Percentiles rank a stretch among this genome's conserved stretches.
These are phyloP conservation scores for Poterioochromonas sp. DNA, from an alignment of 352 stramenopile species.

Conservation along the genomic window DNA sequence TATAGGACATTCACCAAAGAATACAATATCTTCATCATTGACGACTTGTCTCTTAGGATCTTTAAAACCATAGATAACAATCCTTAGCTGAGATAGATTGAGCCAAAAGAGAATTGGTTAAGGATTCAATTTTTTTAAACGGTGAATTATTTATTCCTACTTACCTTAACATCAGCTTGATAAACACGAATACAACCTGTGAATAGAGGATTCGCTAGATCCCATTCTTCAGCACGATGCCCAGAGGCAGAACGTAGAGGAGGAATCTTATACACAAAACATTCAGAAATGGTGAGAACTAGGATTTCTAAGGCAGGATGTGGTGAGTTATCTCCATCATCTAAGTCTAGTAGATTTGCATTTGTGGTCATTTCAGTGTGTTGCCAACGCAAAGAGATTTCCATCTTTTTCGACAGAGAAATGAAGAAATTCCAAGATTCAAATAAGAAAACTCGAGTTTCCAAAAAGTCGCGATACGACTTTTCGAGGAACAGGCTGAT, in stretches of 20 bases:
- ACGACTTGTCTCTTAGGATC: neutral
- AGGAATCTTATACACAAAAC: constrained; percentile 33
- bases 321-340: no score
- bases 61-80: constrained; percentile 8
- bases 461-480: no score
- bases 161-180: constrained; percentile 16
- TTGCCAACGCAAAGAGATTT: no score
- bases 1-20: constrained; percentile 31
- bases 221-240: constrained; percentile 31
- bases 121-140: neutral
- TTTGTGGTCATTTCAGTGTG: no score
- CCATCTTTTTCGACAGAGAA: no score
- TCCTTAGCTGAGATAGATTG: neutral
- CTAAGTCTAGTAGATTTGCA: no score
- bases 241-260: constrained; percentile 21
- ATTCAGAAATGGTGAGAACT: constrained; percentile 19
- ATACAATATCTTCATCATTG: constrained; percentile 12
- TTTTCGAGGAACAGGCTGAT: no score
- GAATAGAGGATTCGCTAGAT: constrained; percentile 24
- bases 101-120: neutral
- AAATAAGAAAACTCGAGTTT: no score
- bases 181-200: constrained; percentile 27
- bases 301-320: no score
- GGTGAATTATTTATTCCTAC: neutral
- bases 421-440: no score